Conservation (phyloP, 2,329 filamentous ascomycete genomes). For the Xylaria sp. region DNA sequence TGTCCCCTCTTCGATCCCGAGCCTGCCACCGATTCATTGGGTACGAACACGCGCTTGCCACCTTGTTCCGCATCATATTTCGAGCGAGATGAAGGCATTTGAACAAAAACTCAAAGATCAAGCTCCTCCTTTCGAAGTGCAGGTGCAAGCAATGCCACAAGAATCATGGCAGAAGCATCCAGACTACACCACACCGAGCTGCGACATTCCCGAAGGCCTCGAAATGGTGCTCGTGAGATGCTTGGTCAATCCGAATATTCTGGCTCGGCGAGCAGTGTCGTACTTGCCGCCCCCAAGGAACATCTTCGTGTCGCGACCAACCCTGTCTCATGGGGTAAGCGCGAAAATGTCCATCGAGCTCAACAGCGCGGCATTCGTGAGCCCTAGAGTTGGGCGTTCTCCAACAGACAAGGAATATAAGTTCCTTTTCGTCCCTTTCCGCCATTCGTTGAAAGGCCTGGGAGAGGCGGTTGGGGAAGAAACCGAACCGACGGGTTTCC, state of each 20-base stretch:
- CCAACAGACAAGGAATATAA: background rate
- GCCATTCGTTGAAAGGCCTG: constrained; percentile 3
- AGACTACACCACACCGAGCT: background rate
- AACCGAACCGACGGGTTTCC: background rate
- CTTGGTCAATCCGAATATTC: constrained; percentile 7
- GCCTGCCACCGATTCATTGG: constrained; percentile 11
- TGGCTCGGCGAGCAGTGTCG: constrained; percentile 14
- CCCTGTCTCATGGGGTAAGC: background rate
- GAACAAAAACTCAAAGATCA: constrained; percentile 6
- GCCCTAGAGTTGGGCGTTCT: constrained; percentile 5
- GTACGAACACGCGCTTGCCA: background rate
- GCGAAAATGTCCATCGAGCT: constrained; percentile 2
- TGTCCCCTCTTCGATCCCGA: background rate
- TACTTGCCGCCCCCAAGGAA: constrained; percentile 10
- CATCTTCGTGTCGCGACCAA: background rate
- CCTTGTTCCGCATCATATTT: constrained; percentile 7
- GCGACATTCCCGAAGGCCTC: background rate
- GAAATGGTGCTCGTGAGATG: constrained; percentile 9
- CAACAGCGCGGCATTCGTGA: constrained; percentile 7
- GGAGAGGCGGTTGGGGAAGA: no score
- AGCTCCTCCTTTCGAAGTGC: constrained; percentile 10
- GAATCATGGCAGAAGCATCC: background rate
- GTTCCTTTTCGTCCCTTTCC: constrained; percentile 15
- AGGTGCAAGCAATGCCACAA: background rate
- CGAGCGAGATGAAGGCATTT: constrained; percentile 15